Evolutionary conservation across 352 stramenopile species (phyloP).

Genomic region (Globisporangium okanoganense): DNA sequence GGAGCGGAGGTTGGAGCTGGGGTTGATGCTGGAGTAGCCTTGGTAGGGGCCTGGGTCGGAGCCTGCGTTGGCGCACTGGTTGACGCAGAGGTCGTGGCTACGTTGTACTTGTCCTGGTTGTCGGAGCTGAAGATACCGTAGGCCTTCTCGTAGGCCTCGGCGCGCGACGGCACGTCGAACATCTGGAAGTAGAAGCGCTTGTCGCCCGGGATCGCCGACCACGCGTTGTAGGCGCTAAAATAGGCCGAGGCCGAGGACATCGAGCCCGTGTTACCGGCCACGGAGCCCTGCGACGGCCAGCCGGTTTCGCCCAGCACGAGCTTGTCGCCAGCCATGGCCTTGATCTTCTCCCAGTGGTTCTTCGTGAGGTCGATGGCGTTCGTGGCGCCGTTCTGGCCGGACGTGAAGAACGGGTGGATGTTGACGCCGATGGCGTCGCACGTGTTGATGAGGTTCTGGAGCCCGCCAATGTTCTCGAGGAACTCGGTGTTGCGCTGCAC

Average conservation of each 20-base stretch:
- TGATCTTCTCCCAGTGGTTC: slow-evolving; percentile 41
- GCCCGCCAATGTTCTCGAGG: slow-evolving; percentile 31
- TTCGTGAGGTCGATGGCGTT: slow-evolving; percentile 47
- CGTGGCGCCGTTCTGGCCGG: slow-evolving; percentile 21
- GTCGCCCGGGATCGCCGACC: slow-evolving; percentile 40
- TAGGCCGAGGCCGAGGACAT: slow-evolving; percentile 33
- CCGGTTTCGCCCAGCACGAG: slow-evolving; percentile 52
- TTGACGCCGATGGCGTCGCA: slow-evolving; percentile 53
- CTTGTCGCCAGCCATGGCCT: slow-evolving; percentile 37
- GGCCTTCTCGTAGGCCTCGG: slow-evolving; percentile 35
- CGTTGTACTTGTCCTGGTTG: slow-evolving; percentile 50
- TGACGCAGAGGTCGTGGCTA: slow-evolving; percentile 5
- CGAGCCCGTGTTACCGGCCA: slow-evolving; percentile 35
- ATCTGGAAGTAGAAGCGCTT: slow-evolving; percentile 77
- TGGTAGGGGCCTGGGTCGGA: not conserved
- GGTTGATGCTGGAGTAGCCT: not conserved
- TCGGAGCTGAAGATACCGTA: slow-evolving; percentile 46
- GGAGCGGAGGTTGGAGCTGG: not conserved
- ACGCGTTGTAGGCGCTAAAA: slow-evolving; percentile 62
- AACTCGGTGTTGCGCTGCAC: slow-evolving; percentile 74
- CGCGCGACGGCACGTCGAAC: slow-evolving; percentile 50
- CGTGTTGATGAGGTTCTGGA: slow-evolving; percentile 36
- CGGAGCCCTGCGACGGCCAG: slow-evolving; percentile 41
- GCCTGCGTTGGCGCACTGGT: not conserved
- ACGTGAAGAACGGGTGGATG: slow-evolving; percentile 64